Evolutionary conservation across 2,329 filamentous ascomycete genomes (phyloP), one percentile per base, ranked within the genome.

Genomic region (Alternaria atra): DNA sequence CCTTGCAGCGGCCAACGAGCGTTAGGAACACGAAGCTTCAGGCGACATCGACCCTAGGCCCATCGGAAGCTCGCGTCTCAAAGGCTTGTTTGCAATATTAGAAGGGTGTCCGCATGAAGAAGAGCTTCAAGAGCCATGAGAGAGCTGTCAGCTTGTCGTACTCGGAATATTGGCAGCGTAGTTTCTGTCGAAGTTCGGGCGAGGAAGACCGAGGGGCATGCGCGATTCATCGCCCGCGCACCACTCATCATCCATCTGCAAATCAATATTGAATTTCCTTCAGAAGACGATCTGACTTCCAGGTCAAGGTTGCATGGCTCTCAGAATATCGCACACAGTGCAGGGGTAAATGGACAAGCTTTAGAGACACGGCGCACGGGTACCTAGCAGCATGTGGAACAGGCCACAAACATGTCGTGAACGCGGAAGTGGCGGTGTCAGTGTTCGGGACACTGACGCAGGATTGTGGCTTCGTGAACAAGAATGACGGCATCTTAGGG

Each of bases 1-100:
- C 58, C 32, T 44, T 34, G 48, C 48, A 61, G 50, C 60, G 52
- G 51, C 51, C 61, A 64, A 56, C 64, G 53, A 65, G 64, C 54
- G 46, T 59, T 52, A 65, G 64, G 57, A 65, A 65, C 54, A 53
- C 59, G 60, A 71, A 67, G 60, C 66, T 58, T 64, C 48, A 37
- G 53, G 39, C 35, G 54, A 59, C 63, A 60, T 52, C 30, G 17
- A 53, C 15, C 27, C 47, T 34, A 34, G 50, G 56, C 6, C 40
- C 47, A 46, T 59, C 27, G 51, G 46, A 47, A 48, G 30, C 47
- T 43, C 47, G 63, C 48, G 48, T 67, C 57, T 56, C 63, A 56
- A 50, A 61, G 57, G 63, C 60, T 65, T 63, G 54, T 34, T 37
- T 52, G 52, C 52, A 25, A 61, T 56, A 65, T 53, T 48, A 37